Percentiles rank a stretch among this genome's conserved stretches.
phyloP scores from a whole-genome alignment of 2,329 filamentous ascomycete species.

The Coniochaeta pulveracea region DNA sequence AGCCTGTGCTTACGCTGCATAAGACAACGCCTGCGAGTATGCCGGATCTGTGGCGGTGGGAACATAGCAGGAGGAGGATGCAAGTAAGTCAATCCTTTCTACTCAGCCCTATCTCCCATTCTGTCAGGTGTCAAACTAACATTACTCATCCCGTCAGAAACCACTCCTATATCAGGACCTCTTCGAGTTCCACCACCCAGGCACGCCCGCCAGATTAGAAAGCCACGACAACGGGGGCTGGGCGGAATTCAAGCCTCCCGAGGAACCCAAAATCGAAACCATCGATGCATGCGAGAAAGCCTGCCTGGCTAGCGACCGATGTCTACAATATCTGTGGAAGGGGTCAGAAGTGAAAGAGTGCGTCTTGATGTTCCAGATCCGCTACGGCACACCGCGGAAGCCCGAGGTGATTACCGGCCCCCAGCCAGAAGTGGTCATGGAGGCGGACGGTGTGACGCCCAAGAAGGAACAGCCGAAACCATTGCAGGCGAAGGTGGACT shows the following conservation, averaged over 20 bases:
- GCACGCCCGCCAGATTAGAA: conserved; percentile 8
- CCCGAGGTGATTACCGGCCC: conserved; percentile 3
- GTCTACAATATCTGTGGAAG: conserved; percentile 13
- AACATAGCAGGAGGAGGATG: conserved; percentile 18
- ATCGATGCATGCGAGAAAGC: conserved; percentile 10
- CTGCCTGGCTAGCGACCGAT: conserved; percentile 10
- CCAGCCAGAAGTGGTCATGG: not conserved
- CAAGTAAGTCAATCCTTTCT: conserved; percentile 16
- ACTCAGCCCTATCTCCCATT: not conserved
- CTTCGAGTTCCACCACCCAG: conserved; percentile 24
- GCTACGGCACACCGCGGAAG: conserved; percentile 6
- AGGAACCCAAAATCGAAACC: conserved; percentile 5
- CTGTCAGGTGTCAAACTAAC: not conserved
- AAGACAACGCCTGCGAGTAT: conserved; percentile 35
- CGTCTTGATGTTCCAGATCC: conserved; percentile 10
- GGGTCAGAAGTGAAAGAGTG: conserved; percentile 9
- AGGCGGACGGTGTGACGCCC: conserved; percentile 1
- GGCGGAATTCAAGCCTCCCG: conserved; percentile 6
- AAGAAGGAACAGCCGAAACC: conserved; percentile 3
- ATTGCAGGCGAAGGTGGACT: conserved; percentile 6
- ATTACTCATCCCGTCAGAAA: conserved; percentile 11
- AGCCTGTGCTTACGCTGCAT: conserved; percentile 36
- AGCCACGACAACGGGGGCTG: conserved; percentile 12
- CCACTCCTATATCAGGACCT: conserved; percentile 25
- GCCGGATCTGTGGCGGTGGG: conserved; percentile 35